These are phyloP conservation scores for Quercus aquifolioides DNA, from an alignment of 306 rosid species.

Conservation along the genomic window DNA sequence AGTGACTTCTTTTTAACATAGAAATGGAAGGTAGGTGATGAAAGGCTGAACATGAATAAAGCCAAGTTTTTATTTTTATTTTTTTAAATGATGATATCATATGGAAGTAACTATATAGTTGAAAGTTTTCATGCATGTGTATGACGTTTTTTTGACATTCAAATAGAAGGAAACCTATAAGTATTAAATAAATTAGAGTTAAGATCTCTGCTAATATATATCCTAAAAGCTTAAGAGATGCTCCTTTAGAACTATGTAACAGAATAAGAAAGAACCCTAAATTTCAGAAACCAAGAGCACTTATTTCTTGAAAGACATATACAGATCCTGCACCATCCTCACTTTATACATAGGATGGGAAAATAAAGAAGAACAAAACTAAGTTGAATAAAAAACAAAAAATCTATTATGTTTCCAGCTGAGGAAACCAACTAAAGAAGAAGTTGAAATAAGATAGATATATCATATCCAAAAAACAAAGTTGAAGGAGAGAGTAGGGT, in stretches of 20 bases:
- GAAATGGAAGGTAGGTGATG: neutral
- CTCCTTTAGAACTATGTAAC: neutral
- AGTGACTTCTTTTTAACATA: neutral
- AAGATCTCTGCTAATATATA: neutral
- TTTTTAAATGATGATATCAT: neutral
- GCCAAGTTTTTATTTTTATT: neutral
- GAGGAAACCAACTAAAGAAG: neutral
- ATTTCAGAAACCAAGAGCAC: neutral
- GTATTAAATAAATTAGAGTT: no score
- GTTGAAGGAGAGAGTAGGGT: slow-evolving; percentile 13
- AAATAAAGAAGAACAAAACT: neutral
- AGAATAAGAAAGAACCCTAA: neutral
- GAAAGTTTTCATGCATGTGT: neutral
- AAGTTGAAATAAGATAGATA: neutral
- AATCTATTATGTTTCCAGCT: no score
- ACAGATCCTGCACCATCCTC: neutral
- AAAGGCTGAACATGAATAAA: neutral
- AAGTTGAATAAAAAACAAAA: no score
- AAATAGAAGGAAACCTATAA: neutral
- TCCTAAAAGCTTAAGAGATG: neutral
- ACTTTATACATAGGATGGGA: neutral
- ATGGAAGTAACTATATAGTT: neutral
- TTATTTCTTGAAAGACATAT: neutral
- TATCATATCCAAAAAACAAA: neutral
- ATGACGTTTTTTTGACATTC: neutral